Base-by-base conservation (phyloP, 495 filamentous ascomycete genomes). In the Aspergillus kassunensis region DNA sequence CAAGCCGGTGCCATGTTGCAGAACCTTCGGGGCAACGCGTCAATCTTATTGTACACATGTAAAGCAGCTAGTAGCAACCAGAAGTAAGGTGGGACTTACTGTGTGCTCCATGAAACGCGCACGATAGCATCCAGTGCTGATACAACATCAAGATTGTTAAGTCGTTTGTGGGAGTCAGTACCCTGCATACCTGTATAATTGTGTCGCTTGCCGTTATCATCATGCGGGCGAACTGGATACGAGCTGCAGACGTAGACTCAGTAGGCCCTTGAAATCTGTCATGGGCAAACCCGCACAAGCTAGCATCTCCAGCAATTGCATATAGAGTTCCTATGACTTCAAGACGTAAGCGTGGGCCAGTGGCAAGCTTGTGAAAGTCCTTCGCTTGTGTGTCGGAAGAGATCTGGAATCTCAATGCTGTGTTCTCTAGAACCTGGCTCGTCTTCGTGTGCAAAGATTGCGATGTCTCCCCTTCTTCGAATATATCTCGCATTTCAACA, bases 241-340 rank as follows among this genome's bases (percentile, higher is more conserved):
- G 59, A 1, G 43, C 43, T 13, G 33, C 44, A 3, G 41, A 34
- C 18, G 25, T 9, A 19, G 11, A 24, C 33, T 6, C 54, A 40
- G 20, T 9, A 31, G 16, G 8, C 42, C 44, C 34, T 10, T n/a
- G 35, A 6, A 57, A 55, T 16, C 37, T 58, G 10, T 55, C 53
- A 16, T 49, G 41, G 3, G 60, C 52, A 2, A 69, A 59, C 13
- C 63, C 64, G 7, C 64, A 53, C 37, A 59, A 54, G n/a, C 55
- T 48, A 8, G 60, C 57, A 18, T 61, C 56, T 10, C 66, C 68
- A 0, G 68, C 65, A 8, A 69, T 44, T 9, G 59, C 45, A 46
- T 57, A 64, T 4, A 69, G 41, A 1, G 66, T 45, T 4, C 61
- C 66, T 12, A 69, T 56, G 15, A 68, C 64, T 25, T 71, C 66